Conservation (phyloP, 2,329 filamentous ascomycete genomes). For the Chaetomiaceae sp. region DNA sequence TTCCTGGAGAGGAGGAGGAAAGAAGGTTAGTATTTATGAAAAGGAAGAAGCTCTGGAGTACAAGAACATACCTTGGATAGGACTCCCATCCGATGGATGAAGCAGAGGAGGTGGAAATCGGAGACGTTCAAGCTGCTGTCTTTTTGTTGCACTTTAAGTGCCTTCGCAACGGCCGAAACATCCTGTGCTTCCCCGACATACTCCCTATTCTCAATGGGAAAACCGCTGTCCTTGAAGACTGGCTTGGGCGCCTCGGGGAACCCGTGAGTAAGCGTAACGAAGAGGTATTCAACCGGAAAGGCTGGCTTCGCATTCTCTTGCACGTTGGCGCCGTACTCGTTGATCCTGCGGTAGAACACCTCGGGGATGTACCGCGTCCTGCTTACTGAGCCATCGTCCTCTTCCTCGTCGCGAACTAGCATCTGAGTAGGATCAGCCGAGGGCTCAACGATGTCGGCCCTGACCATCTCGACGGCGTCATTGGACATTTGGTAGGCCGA, state of each 20-base stretch:
- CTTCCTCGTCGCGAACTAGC: constrained; percentile 89
- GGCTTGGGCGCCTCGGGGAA: constrained; percentile 81
- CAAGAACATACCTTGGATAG: constrained; percentile 68
- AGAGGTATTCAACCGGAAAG: constrained; percentile 93
- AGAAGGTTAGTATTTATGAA: too few species aligned
- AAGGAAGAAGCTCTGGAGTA: background rate
- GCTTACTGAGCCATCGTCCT: constrained; percentile 66
- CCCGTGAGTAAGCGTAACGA: constrained; percentile 93
- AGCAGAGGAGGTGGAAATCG: constrained; percentile 92
- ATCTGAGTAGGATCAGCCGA: constrained; percentile 90
- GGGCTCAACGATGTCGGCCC: constrained; percentile 89
- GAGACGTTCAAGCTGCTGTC: constrained; percentile 66
- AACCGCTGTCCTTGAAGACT: constrained; percentile 67
- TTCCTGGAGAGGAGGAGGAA: too few species aligned
- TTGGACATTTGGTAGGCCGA: constrained; percentile 94
- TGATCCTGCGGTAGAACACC: constrained; percentile 92
- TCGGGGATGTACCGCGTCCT: constrained; percentile 89
- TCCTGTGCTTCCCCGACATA: constrained; percentile 84
- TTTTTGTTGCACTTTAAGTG: constrained; percentile 56
- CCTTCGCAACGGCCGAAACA: constrained; percentile 60
- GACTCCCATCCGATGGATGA: constrained; percentile 73
- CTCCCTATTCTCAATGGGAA: constrained; percentile 89
- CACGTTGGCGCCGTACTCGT: constrained; percentile 93
- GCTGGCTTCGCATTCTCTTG: constrained; percentile 95
- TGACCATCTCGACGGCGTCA: constrained; percentile 93